Evolutionary conservation across 495 filamentous ascomycete genomes (phyloP).

Genomic region (Cenococcum geophilum): DNA sequence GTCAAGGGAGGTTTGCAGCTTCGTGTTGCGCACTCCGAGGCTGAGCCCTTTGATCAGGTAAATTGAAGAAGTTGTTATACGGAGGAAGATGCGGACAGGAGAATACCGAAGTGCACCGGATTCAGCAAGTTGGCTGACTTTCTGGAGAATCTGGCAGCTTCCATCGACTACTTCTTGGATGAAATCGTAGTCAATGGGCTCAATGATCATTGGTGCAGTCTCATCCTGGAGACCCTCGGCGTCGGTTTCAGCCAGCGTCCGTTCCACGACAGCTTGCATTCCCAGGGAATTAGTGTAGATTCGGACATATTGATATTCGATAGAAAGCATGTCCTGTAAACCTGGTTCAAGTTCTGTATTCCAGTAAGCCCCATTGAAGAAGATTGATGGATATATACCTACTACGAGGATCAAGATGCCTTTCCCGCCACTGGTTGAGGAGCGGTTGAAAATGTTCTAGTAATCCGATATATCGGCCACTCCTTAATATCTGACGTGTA

Average conservation of each 20-base stretch:
- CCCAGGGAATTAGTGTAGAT: constrained; percentile 51
- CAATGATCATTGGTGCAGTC: constrained; percentile 22
- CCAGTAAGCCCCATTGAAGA: neutral
- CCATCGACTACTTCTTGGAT: constrained; percentile 53
- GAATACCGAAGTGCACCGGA: constrained; percentile 41
- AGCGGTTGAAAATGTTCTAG: constrained; percentile 50
- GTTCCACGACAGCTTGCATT: constrained; percentile 52
- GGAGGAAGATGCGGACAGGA: constrained; percentile 49
- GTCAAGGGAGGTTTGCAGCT: constrained; percentile 46
- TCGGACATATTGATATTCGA: constrained; percentile 52
- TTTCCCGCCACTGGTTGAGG: constrained; percentile 46
- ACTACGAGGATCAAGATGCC: constrained; percentile 43
- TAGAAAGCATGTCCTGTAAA: constrained; percentile 32
- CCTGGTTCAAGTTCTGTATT: constrained; percentile 21
- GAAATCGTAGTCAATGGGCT: constrained; percentile 48
- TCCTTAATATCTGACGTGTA: constrained; percentile 48
- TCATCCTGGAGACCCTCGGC: constrained; percentile 22
- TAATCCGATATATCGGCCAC: constrained; percentile 48
- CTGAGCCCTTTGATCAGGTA: constrained; percentile 52
- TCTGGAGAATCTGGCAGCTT: constrained; percentile 47
- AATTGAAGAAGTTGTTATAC: constrained; percentile 49
- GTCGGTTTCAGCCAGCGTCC: constrained; percentile 27
- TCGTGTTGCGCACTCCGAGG: constrained; percentile 45
- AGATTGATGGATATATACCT: constrained; percentile 3
- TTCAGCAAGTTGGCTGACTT: constrained; percentile 38